Base-by-base conservation (phyloP, 2,329 filamentous ascomycete genomes). In the Penicillium thymicola region DNA sequence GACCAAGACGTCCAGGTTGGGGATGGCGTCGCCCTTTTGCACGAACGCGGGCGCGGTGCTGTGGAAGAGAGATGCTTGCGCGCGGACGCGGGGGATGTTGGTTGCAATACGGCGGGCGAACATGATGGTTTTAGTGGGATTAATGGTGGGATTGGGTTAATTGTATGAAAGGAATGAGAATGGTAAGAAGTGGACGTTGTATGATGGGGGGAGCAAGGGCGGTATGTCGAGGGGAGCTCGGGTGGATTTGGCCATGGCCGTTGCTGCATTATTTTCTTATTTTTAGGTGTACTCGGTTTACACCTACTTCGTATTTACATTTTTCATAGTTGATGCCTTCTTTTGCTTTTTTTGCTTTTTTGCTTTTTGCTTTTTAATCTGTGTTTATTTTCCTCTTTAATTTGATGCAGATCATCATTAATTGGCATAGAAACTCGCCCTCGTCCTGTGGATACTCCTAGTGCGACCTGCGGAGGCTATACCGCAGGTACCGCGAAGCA, bases 21-120 rank as follows among this genome's bases (percentile, higher is more conserved):
- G 94, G 54, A 97, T 81, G 64, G 82, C 77, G 74, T 97, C 92
- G 69, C 92, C 92, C 58, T 86, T 86, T 67, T 89, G 83, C 72
- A 97, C 89, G 51, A 75, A 73, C 28, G 70, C 69, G 21, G 74
- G 74, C 9, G 71, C 69, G 34, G 74, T 72, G 65, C 58, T 71
- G 66, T 76, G 74, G 70, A 75, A 76, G 46, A 72, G 60, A 10
- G 72, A 72, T 23, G 65, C 61, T 60, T 70, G 69, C 48, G 65
- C 60, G 51, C 67, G 51, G 41, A 63, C 66, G 63, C 70, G 69
- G 49, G 72, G 71, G 37, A 70, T 37, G 46, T 63, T 55, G 47
- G 69, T 65, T 37, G 70, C 65, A 44, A 76, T 59, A 61, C 74
- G 73, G 55, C 71, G 72, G 50, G 71, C 70, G 54, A 76, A 76